A percentile compares a stretch with the other conserved stretches of the same genome.
Evolutionary conservation across 371 early-diverging fungal species (phyloP).

Genomic region (Mortierella sp.): DNA sequence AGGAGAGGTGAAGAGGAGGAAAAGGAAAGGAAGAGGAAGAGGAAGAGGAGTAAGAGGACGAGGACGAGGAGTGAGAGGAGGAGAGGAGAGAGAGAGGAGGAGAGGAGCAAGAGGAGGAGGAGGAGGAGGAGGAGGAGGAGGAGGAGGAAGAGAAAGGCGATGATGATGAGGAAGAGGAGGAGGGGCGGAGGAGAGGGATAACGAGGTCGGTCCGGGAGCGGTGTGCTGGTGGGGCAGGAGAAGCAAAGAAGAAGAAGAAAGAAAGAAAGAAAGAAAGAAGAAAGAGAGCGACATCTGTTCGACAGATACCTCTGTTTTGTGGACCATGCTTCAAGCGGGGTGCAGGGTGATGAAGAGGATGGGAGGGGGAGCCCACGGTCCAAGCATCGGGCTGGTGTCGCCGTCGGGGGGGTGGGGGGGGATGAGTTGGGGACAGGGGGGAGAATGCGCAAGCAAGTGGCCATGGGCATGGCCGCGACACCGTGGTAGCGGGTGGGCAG

Average conservation of each 20-base stretch:
- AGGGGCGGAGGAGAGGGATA: not conserved
- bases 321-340: not conserved
- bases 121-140: not conserved
- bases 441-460: no score
- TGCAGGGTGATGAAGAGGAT: not conserved
- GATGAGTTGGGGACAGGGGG: no score
- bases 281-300: not conserved
- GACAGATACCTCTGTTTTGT: not conserved
- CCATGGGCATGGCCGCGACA: no score
- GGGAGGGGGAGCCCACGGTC: no score
- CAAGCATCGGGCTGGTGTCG: no score
- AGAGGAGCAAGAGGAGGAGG: not conserved
- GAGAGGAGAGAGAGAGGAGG: not conserved
- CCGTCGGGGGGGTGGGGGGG: no score
- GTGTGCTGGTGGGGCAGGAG: not conserved
- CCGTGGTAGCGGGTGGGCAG: no score
- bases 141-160: not conserved
- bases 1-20: not conserved
- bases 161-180: not conserved
- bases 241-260: conserved; percentile 1
- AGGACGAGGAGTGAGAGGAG: not conserved
- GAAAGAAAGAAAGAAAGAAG: not conserved
- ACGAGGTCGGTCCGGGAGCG: not conserved
- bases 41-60: not conserved
- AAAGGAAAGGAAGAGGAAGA: not conserved